Evolutionary conservation across 179 eudicot species (phyloP).

Genomic region (Silene vulgaris): DNA sequence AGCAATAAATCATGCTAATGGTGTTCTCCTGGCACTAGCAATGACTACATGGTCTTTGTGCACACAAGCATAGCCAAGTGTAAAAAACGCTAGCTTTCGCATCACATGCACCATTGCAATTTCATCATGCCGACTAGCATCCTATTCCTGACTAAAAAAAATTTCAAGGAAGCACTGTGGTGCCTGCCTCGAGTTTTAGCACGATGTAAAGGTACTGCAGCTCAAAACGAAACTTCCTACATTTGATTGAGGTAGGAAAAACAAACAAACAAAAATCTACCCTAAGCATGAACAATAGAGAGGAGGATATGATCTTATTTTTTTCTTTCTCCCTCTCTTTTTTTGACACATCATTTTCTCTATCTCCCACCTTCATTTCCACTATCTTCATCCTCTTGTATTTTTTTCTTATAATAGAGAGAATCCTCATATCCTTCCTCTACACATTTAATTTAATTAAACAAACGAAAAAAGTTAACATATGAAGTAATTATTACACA

Average conservation of each 20-base stretch:
- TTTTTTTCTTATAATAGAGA: no score
- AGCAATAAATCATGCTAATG: neutral
- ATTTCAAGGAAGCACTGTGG: no score
- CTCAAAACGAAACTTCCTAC: neutral
- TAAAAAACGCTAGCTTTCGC: neutral
- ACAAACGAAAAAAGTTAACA: no score
- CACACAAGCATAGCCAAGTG: slow-evolving; percentile 1
- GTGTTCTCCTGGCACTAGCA: neutral
- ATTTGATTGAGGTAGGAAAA: neutral
- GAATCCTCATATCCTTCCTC: no score
- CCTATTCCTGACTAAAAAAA: neutral
- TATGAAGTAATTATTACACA: no score
- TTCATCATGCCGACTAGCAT: neutral
- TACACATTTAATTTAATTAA: no score
- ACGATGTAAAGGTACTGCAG: neutral
- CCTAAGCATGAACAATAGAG: neutral
- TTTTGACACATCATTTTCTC: no score
- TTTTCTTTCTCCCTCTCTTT: no score
- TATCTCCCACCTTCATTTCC: no score
- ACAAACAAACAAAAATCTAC: neutral
- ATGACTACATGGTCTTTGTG: neutral
- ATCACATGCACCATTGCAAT: neutral
- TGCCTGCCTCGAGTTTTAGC: neutral
- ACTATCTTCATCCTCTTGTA: no score
- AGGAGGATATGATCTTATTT: no score